Evolutionary conservation across 495 filamentous ascomycete genomes (phyloP).

Genomic region (Pyronema domesticum): DNA sequence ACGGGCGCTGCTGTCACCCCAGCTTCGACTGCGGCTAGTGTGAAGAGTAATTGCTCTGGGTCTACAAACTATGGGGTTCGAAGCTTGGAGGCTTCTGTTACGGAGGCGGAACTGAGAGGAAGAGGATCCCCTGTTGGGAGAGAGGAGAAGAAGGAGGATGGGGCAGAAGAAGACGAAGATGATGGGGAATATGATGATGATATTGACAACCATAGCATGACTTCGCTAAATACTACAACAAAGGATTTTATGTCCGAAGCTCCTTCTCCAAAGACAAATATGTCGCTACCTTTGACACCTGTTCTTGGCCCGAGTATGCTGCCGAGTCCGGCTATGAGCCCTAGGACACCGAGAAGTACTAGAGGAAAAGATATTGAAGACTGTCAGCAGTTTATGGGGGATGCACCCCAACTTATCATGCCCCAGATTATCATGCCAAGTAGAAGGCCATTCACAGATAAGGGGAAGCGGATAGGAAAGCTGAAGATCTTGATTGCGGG

Average conservation of each 20-base stretch:
- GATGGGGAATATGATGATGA: slow-evolving; percentile 24
- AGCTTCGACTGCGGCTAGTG: too few relatives aligned
- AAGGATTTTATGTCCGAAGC: slow-evolving; percentile 7
- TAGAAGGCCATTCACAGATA: slow-evolving; percentile 76
- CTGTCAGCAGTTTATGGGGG: slow-evolving; percentile 3
- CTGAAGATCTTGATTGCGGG: slow-evolving; percentile 82
- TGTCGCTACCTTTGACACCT: slow-evolving; percentile 18
- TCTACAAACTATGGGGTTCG: slow-evolving; percentile 16
- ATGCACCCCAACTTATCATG: slow-evolving; percentile 85
- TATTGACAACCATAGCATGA: slow-evolving; percentile 19
- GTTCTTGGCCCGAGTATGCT: slow-evolving; percentile 14
- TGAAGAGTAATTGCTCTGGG: too few relatives aligned
- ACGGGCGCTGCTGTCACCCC: not conserved
- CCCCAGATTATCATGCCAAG: slow-evolving; percentile 91
- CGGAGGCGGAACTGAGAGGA: slow-evolving; percentile 23
- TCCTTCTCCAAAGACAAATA: slow-evolving; percentile 10
- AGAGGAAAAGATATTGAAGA: slow-evolving; percentile 24
- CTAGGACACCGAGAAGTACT: slow-evolving; percentile 22
- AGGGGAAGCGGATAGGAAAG: slow-evolving; percentile 64
- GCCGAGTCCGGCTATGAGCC: slow-evolving; percentile 7
- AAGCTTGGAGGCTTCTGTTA: slow-evolving; percentile 24
- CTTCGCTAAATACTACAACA: slow-evolving; percentile 17
- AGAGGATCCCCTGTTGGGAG: slow-evolving; percentile 8
- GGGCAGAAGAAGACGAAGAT: slow-evolving; percentile 24
- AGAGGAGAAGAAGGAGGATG: slow-evolving; percentile 8